Evolutionary conservation across 148 eudicot species (phyloP), one percentile per base, ranked within the genome.

Genomic region (Arbutus unedo): DNA sequence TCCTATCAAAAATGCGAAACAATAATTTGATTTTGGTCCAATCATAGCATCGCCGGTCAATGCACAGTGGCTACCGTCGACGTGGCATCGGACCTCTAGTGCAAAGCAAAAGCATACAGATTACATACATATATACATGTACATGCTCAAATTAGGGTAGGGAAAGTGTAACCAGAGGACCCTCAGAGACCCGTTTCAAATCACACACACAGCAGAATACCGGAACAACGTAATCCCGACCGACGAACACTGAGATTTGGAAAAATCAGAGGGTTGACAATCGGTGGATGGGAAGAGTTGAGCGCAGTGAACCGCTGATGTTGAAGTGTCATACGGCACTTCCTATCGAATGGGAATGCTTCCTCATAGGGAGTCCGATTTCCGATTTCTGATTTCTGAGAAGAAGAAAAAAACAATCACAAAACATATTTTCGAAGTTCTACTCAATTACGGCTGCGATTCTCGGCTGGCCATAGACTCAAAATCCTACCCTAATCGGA

Each of bases 261-360:
- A n/a, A 10, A 38, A 48, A 62, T 76, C 82, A 5, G 14, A 85
- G 77, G 47, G 84, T 2, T 71, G 6, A 14, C 38, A 75, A 25
- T 7, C 75, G 85, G 86, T 75, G 90, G 90, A 88, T 76, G 88
- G 87, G 87, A 81, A 57, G 79, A 67, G 53, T 4, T 70, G 64
- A 64, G 48, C 78, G 68, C 84, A 56, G 41, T 11, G 38, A 6
- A 6, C 68, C 78, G 87, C 86, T 80, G 90, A 84, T 77, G 82
- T 80, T 80, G 14, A 71, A 84, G 93, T 92, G 95, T 92, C 95
- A 92, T 88, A 92, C 95, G 95, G 95, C 95, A 92, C 95, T 92
- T 92, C 95, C 95, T 92, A 92, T 92, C 89, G 81, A 88, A 85
- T 87, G 95, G 95, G 95, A 86, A 77, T 83, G 87, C 85, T 88